Conservation (phyloP, 441 rosid species). For the Dalechampia spathulata region DNA sequence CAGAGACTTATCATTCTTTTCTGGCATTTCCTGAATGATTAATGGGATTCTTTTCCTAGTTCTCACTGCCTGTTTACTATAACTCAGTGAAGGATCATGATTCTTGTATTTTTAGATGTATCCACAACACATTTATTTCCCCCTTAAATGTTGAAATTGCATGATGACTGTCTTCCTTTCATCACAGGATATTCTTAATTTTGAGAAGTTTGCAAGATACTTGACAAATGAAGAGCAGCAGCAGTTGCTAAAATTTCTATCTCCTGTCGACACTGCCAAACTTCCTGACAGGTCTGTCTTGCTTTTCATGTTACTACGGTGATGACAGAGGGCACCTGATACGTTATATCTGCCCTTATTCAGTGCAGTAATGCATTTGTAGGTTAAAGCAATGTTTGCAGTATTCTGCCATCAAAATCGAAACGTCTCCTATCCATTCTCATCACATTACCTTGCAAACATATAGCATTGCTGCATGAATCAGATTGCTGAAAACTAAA, state of each 20-base stretch:
- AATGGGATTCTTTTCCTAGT: not conserved
- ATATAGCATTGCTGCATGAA: no score
- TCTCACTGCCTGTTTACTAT: no score
- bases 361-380: no score
- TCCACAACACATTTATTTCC: not conserved
- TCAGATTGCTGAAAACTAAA: no score
- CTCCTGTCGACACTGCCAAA: constrained; percentile 47
- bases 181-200: constrained; percentile 68
- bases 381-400: no score
- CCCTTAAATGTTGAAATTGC: not conserved
- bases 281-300: constrained; percentile 54
- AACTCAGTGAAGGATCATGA: not conserved
- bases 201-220: constrained; percentile 55
- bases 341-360: no score
- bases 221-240: constrained; percentile 75
- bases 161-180: constrained; percentile 7
- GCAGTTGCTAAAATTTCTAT: constrained; percentile 60
- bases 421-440: no score
- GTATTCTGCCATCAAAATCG: no score
- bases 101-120: not conserved
- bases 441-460: no score
- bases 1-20: not conserved
- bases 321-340: no score
- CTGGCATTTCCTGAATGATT: not conserved
- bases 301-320: no score